Evolutionary conservation across 306 rosid genomes (phyloP).

Genomic region (Quercus robur): DNA sequence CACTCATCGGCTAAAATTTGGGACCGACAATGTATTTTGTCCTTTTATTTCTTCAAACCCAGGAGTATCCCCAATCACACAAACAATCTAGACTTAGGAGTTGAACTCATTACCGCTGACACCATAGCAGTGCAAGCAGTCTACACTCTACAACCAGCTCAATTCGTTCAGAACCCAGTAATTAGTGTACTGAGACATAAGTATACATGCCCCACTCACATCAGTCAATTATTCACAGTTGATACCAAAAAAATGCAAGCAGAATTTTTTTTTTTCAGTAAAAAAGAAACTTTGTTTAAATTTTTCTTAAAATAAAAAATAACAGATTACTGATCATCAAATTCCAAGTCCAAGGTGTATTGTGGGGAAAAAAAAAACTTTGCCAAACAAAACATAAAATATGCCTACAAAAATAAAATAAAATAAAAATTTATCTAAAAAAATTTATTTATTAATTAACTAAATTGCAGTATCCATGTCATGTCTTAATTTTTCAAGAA

Average conservation of each 20-base stretch:
- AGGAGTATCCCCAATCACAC: background rate
- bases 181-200: background rate
- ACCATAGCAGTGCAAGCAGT: background rate
- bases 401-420: too few relatives aligned
- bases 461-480: too few relatives aligned
- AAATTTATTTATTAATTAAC: too few relatives aligned
- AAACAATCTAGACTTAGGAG: background rate
- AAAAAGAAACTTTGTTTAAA: background rate
- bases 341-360: background rate
- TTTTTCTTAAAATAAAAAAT: background rate
- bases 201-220: background rate
- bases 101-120: background rate
- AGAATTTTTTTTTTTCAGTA: background rate
- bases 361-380: too few relatives aligned
- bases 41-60: background rate
- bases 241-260: background rate
- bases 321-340: background rate
- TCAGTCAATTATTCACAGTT: background rate
- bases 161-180: background rate
- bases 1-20: too few relatives aligned
- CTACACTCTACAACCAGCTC: background rate
- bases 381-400: too few relatives aligned
- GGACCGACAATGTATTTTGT: too few relatives aligned
- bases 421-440: too few relatives aligned
- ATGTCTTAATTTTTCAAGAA: too few relatives aligned